Percentiles rank a stretch among this genome's conserved stretches.
These are phyloP conservation scores for Sesbania bispinosa DNA, from an alignment of 306 rosid genomes.

Conservation along the genomic window DNA sequence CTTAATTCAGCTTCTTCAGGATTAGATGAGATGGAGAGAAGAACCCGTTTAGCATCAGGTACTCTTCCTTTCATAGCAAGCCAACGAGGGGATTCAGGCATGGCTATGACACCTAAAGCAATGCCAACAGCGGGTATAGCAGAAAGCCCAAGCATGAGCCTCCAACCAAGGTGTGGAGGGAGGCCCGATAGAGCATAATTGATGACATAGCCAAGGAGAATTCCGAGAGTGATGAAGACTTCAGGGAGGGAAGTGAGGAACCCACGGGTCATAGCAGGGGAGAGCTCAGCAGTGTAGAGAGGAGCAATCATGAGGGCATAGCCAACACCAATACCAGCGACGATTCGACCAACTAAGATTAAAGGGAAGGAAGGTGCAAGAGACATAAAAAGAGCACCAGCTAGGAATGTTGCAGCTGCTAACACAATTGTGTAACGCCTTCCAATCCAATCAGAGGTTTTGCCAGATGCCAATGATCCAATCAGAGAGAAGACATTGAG, in stretches of 20 bases:
- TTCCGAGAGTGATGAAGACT: conserved; percentile 76
- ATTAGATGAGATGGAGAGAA: conserved; percentile 31
- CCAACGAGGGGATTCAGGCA: conserved; percentile 93
- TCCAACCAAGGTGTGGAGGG: conserved; percentile 47
- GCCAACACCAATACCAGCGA: conserved; percentile 79
- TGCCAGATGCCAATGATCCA: conserved; percentile 74
- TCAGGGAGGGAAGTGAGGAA: conserved; percentile 87
- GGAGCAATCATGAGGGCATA: conserved; percentile 77
- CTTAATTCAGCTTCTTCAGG: conserved; percentile 56
- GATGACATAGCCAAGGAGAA: conserved; percentile 59
- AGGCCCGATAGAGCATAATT: conserved; percentile 53
- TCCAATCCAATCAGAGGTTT: conserved; percentile 60
- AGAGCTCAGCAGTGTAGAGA: conserved; percentile 69
- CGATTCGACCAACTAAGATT: conserved; percentile 51
- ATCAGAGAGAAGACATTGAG: conserved; percentile 60
- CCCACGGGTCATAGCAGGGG: conserved; percentile 63
- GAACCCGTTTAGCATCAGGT: conserved; percentile 40
- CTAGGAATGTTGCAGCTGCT: conserved; percentile 53
- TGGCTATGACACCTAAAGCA: conserved; percentile 42
- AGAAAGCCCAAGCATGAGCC: conserved; percentile 72
- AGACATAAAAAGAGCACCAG: conserved; percentile 70
- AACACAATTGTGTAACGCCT: conserved; percentile 61
- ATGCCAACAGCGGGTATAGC: conserved; percentile 60
- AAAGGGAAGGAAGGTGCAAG: conserved; percentile 55
- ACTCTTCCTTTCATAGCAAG: conserved; percentile 52